Conservation (phyloP, 1,139 yeast genomes). For the Diutina pseudorugosa region DNA sequence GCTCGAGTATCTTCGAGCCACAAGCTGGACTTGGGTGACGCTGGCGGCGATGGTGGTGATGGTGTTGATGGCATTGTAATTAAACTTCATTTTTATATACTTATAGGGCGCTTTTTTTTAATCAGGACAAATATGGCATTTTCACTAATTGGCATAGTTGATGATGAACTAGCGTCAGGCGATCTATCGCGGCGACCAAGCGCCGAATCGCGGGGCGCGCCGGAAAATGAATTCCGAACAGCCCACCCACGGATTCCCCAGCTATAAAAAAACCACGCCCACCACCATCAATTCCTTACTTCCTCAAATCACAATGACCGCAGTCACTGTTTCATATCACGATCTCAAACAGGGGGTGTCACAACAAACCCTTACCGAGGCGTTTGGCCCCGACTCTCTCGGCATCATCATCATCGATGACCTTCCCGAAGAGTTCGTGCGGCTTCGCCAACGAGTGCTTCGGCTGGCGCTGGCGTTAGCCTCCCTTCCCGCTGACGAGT, state of each 20-base stretch:
- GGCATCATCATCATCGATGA: slow-evolving; percentile 39
- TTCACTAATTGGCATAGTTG: background rate
- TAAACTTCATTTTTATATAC: background rate
- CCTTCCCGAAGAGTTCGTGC: slow-evolving; percentile 26
- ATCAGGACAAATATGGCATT: background rate
- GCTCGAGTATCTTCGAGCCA: background rate
- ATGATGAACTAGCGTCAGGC: too few relatives aligned
- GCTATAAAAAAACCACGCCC: too few relatives aligned
- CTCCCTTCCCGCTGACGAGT: slow-evolving; percentile 20
- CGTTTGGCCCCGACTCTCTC: slow-evolving; percentile 48
- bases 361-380: slow-evolving; percentile 21
- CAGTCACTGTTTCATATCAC: slow-evolving; percentile 21
- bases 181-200: too few relatives aligned
- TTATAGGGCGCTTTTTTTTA: too few relatives aligned
- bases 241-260: background rate
- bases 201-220: background rate
- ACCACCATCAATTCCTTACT: background rate
- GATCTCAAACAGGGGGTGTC: slow-evolving; percentile 23
- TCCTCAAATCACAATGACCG: background rate
- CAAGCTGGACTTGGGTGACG: background rate
- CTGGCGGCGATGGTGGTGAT: background rate
- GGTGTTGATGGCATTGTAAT: background rate
- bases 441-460: slow-evolving; percentile 32
- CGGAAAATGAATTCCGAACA: background rate
- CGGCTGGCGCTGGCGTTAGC: slow-evolving; percentile 35